Percentiles rank a stretch among this genome's conserved stretches.
phyloP scores from a whole-genome alignment of 768 basidiomycete genomes.

The Rhodotorula babjevae region DNA sequence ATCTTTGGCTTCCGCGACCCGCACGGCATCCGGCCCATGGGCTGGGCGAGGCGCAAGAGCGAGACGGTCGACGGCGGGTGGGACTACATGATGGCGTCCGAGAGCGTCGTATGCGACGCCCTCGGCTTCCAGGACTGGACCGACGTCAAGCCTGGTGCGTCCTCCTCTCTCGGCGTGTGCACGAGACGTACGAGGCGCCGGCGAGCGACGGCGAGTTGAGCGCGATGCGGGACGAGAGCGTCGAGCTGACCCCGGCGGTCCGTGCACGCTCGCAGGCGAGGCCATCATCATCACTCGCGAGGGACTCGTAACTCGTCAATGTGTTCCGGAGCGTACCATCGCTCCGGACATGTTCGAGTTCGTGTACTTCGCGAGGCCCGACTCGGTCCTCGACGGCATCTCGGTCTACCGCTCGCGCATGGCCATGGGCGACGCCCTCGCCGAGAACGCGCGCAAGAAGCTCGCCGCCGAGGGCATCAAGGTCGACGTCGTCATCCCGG shows the following conservation, averaged over 20 bases:
- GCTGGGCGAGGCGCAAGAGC: conserved; percentile 66
- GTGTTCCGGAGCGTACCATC: conserved; percentile 65
- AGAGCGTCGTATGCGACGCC: conserved; percentile 94
- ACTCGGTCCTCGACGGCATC: conserved; percentile 94
- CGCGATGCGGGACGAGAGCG: not conserved
- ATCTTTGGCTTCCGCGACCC: conserved; percentile 97
- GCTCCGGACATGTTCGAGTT: conserved; percentile 94
- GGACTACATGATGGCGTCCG: conserved; percentile 88
- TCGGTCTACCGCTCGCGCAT: conserved; percentile 95
- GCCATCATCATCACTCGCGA: conserved; percentile 86
- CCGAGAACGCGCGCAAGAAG: conserved; percentile 73
- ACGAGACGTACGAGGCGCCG: no score
- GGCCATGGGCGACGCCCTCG: conserved; percentile 97
- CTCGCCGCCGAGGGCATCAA: conserved; percentile 62
- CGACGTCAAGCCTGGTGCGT: conserved; percentile 79
- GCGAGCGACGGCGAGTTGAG: no score
- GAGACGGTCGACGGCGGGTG: conserved; percentile 51
- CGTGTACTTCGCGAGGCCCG: conserved; percentile 96
- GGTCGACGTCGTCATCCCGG: conserved; percentile 95
- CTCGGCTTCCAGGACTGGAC: conserved; percentile 86
- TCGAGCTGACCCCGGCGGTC: no score
- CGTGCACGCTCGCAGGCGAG: conserved; percentile 61
- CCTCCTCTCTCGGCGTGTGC: not conserved
- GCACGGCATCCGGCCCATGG: conserved; percentile 91
- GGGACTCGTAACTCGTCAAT: conserved; percentile 67